These are phyloP conservation scores for Solanum verrucosum DNA, from an alignment of 257 asterid species.

Conservation along the genomic window DNA sequence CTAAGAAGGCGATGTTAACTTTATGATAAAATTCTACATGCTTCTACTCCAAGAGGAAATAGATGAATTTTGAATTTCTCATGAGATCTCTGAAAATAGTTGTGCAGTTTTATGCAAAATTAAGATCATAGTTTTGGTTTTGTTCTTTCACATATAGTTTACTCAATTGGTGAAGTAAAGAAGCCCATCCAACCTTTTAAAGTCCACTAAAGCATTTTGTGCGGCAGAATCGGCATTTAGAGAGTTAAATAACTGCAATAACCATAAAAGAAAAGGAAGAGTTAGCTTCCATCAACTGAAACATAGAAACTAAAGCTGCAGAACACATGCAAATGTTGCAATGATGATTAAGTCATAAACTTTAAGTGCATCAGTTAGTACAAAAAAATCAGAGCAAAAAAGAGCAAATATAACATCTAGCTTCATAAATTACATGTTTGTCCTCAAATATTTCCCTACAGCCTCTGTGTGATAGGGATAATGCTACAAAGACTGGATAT, in stretches of 20 bases:
- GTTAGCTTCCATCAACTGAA: background rate
- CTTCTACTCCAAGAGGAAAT: background rate
- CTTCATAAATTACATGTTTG: background rate
- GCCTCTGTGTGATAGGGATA: background rate
- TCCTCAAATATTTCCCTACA: background rate
- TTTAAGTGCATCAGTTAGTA: background rate
- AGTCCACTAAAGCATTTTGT: constrained; percentile 13
- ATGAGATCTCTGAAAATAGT: background rate
- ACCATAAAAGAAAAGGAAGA: background rate
- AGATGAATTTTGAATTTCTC: background rate
- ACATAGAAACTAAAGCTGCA: background rate
- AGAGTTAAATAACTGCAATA: constrained; percentile 18
- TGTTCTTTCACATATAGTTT: background rate
- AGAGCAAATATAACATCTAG: background rate
- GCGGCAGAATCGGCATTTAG: constrained; percentile 1
- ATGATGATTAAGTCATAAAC: background rate
- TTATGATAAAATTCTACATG: background rate
- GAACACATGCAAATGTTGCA: background rate
- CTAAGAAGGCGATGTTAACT: background rate
- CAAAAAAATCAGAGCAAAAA: background rate
- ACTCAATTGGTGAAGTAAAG: background rate
- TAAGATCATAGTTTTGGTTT: background rate
- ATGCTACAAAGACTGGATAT: background rate
- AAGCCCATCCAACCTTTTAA: constrained; percentile 22
- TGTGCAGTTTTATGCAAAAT: background rate